Evolutionary conservation across 495 filamentous ascomycete species (phyloP).

Genomic region (Copromyces sp.): DNA sequence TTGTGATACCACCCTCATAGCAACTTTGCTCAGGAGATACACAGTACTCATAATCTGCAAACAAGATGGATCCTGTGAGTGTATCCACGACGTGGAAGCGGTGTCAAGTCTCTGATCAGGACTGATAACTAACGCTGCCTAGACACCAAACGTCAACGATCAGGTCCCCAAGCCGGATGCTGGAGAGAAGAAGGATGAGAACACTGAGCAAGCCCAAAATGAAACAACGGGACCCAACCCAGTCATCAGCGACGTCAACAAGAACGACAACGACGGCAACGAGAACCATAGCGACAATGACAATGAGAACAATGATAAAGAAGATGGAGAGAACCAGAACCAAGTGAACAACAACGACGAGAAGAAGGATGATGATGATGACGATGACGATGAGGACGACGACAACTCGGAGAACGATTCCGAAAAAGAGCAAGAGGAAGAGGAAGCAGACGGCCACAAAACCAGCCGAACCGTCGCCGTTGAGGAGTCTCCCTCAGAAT

Average conservation of each 20-base stretch:
- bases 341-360: constrained; percentile 8
- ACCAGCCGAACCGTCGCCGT: not conserved
- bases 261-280: not conserved
- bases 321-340: constrained; percentile 8
- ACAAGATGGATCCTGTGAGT: constrained; percentile 20
- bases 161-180: constrained; percentile 11
- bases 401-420: constrained; percentile 5
- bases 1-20: not conserved
- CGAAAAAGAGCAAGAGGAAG: constrained; percentile 15
- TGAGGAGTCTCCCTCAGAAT: constrained; percentile 7
- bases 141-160: constrained; percentile 9
- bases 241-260: not conserved
- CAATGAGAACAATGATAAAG: constrained; percentile 5
- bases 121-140: not conserved
- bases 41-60: not conserved
- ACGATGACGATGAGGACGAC: not conserved
- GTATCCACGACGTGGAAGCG: not conserved
- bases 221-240: constrained; percentile 4
- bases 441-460: constrained; percentile 10
- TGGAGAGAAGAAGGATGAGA: constrained; percentile 8
- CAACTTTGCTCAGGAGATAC: not conserved
- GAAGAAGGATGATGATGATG: constrained; percentile 1
- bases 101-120: not conserved
- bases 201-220: not conserved
- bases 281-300: constrained; percentile 4